Evolutionary conservation across 306 rosid genomes (phyloP).

Genomic region (Fragaria vesca): DNA sequence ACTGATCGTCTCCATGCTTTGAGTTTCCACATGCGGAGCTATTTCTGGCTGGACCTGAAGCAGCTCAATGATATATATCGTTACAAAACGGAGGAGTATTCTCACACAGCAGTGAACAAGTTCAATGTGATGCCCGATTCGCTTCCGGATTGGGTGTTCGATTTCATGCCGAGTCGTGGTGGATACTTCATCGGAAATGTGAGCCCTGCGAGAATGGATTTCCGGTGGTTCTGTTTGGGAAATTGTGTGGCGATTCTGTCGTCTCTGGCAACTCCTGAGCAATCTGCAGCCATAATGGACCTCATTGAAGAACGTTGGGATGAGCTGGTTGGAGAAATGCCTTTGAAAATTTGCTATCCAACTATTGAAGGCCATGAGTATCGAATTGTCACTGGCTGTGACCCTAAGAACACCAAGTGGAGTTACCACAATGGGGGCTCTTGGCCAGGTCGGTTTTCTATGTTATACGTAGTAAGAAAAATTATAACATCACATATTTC

Average conservation of each 20-base stretch:
- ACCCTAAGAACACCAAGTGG: constrained; percentile 43
- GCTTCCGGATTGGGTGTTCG: constrained; percentile 41
- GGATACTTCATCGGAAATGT: constrained; percentile 44
- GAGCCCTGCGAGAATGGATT: constrained; percentile 44
- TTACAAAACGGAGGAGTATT: constrained; percentile 45
- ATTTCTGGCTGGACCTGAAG: constrained; percentile 39
- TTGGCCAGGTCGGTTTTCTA: constrained; percentile 37
- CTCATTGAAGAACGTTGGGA: constrained; percentile 40
- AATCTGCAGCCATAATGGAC: constrained; percentile 40
- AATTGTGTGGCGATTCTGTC: constrained; percentile 40
- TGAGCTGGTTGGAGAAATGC: constrained; percentile 42
- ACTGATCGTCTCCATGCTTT: constrained; percentile 35
- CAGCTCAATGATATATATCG: constrained; percentile 40
- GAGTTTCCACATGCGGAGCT: constrained; percentile 34
- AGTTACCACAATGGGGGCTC: constrained; percentile 49
- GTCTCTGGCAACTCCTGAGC: constrained; percentile 38
- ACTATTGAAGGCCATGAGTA: constrained; percentile 32
- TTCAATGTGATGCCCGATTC: constrained; percentile 45
- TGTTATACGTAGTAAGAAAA: neutral
- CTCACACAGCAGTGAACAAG: constrained; percentile 43
- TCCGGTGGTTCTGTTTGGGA: constrained; percentile 44
- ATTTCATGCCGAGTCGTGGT: constrained; percentile 38
- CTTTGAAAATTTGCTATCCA: constrained; percentile 38
- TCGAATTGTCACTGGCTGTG: constrained; percentile 36
- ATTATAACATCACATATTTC: neutral